Conservation (phyloP, 805 yeast species). For the Aciculoconidium aculeatum region DNA sequence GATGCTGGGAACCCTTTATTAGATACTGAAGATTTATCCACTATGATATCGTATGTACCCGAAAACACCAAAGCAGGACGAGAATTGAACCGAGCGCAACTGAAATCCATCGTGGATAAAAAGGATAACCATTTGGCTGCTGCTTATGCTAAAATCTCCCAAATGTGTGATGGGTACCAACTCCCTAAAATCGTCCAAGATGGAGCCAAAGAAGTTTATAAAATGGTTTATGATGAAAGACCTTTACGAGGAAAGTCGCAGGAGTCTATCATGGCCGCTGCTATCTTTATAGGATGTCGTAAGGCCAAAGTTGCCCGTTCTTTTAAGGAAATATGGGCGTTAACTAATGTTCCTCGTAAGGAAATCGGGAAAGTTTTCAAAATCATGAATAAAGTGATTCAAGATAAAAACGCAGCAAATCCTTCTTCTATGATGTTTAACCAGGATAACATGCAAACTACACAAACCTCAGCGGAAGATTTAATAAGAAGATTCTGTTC, state of each 20-base stretch:
- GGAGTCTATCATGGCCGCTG: slow-evolving; percentile 94
- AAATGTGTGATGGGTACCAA: slow-evolving; percentile 95
- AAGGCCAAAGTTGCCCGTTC: slow-evolving; percentile 92
- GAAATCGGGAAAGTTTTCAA: slow-evolving; percentile 91
- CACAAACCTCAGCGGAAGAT: slow-evolving; percentile 90
- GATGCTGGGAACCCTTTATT: slow-evolving; percentile 91
- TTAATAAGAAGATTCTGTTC: slow-evolving; percentile 95
- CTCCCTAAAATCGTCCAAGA: slow-evolving; percentile 93
- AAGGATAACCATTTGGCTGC: slow-evolving; percentile 83
- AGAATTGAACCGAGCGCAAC: slow-evolving; percentile 86
- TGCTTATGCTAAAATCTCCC: slow-evolving; percentile 86
- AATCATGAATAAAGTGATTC: slow-evolving; percentile 59
- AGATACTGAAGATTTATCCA: slow-evolving; percentile 86
- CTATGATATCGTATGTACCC: slow-evolving; percentile 83
- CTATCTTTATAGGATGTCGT: slow-evolving; percentile 90
- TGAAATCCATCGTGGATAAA: slow-evolving; percentile 76
- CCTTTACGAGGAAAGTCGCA: slow-evolving; percentile 85
- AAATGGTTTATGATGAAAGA: slow-evolving; percentile 82
- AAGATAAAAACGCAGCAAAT: slow-evolving; percentile 50
- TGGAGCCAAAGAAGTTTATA: slow-evolving; percentile 95
- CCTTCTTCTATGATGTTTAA: slow-evolving; percentile 34
- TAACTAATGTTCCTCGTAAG: slow-evolving; percentile 88
- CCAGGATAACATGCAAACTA: slow-evolving; percentile 54
- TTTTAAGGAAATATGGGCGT: slow-evolving; percentile 91
- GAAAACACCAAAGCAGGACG: slow-evolving; percentile 84